Base-by-base conservation (phyloP, 2,329 filamentous ascomycete genomes). In the Ophiocordyceps robertsii region DNA sequence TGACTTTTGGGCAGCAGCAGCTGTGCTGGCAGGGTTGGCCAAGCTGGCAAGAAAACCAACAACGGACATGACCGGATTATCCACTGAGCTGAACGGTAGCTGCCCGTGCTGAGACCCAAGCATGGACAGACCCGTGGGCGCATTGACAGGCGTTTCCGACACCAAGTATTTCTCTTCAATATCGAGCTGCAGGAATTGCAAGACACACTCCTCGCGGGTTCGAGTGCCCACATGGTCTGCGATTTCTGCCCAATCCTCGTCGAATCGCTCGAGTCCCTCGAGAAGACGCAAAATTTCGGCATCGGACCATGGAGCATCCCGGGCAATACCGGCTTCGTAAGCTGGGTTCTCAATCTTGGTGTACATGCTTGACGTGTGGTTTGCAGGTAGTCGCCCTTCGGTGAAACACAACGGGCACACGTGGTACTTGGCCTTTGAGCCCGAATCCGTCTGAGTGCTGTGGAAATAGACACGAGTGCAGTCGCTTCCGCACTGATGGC, bases 131-230 rank as follows among this genome's bases (percentile, higher is more conserved):
- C 78, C 75, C 1, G 66, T 74, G 11, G 70, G 72, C 39, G 69
- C 68, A 44, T 67, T 69, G 42, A 74, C 62, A 2, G 60, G 54
- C 4, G 56, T 52, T 54, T 90, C 81, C 8, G 86, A 79, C 54
- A 96, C 89, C 10, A 95, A 70, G 56, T 95, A 98, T 60, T 94
- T 93, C 67, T 95, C 90, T 61, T 96, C 92, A 47, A 98, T 98
- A 52, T 95, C 90, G 31, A 98, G 72, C 57, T 95, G 88, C 49
- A 98, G 64, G 68, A 98, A 98, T 59, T 95, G 92, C 53, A 96
- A 73, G 14, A 96, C 90, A 60, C 92, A 98, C 65, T 98, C 90
- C 61, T 98, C 93, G 42, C 87, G 76, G 2, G 88, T 95, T 46
- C 90, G 81, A 3, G 87, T 93, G 39, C 84, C 84, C 37, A 98